Conservation (phyloP, 768 basidiomycete species). For the Tylopilus cervinicoccineus region DNA sequence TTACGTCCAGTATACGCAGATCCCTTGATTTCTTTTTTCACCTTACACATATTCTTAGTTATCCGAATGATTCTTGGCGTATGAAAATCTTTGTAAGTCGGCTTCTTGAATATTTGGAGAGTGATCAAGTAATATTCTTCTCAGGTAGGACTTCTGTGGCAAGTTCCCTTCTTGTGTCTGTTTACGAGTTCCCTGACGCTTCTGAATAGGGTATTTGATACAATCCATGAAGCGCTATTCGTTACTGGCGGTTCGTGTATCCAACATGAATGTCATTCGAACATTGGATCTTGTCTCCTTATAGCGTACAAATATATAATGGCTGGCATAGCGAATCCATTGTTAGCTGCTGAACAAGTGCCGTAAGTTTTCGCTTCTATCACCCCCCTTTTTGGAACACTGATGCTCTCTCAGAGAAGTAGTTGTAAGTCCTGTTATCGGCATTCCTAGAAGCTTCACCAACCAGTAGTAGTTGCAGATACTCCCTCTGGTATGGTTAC, state of each 20-base stretch:
- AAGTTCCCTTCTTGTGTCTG: too few species aligned
- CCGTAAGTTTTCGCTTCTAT: background rate
- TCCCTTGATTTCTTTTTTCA: background rate
- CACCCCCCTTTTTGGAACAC: too few species aligned
- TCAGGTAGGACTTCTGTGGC: constrained; percentile 13
- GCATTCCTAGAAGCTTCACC: background rate
- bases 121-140: background rate
- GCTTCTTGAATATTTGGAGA: background rate
- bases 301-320: constrained; percentile 5
- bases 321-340: background rate
- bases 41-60: background rate
- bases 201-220: constrained; percentile 5
- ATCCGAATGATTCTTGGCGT: background rate
- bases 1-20: background rate
- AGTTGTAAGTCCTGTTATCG: constrained; percentile 1
- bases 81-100: constrained; percentile 7
- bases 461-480: constrained; percentile 6
- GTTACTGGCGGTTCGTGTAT: constrained; percentile 8
- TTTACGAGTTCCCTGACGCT: background rate
- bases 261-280: too few species aligned
- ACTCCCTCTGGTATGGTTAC: background rate
- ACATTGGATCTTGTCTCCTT: background rate
- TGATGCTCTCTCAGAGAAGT: constrained; percentile 4
- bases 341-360: background rate
- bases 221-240: constrained; percentile 5